Percentiles rank a stretch among this genome's conserved stretches.
Evolutionary conservation across 257 asterid genomes (phyloP).

Genomic region (Ocimum tenuiflorum): DNA sequence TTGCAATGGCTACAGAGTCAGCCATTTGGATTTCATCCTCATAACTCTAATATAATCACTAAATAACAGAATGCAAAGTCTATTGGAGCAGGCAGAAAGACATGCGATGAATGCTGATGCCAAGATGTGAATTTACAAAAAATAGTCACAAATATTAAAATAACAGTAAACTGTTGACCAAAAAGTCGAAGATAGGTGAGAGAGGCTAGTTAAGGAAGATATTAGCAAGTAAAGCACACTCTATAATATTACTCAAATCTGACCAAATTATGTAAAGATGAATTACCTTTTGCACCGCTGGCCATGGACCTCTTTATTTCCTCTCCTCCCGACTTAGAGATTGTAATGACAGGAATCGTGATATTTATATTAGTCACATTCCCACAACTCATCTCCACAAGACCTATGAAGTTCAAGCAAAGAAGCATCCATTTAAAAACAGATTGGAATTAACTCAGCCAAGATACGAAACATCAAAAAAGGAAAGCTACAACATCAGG

Average conservation of each 20-base stretch:
- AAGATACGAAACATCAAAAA: slow-evolving; percentile 11
- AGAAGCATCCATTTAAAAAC: slow-evolving; percentile 14
- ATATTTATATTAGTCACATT: slow-evolving; percentile 46
- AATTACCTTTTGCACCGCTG: slow-evolving; percentile 49
- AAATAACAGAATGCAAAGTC: neutral
- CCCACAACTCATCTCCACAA: slow-evolving; percentile 77
- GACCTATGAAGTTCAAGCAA: slow-evolving; percentile 45
- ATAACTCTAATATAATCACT: neutral
- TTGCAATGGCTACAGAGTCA: neutral
- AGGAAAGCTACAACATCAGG: slow-evolving; percentile 22
- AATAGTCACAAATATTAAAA: neutral
- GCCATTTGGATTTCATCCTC: neutral
- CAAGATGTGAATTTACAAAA: slow-evolving; percentile 6
- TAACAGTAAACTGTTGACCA: neutral
- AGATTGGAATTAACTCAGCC: slow-evolving; percentile 5
- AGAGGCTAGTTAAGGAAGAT: neutral
- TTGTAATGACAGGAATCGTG: slow-evolving; percentile 68
- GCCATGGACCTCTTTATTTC: slow-evolving; percentile 52
- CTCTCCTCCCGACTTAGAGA: slow-evolving; percentile 73
- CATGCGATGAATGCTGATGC: neutral
- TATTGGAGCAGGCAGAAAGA: slow-evolving; percentile 11
- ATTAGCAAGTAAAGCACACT: slow-evolving; percentile 2
- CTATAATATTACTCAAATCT: slow-evolving; percentile 2
- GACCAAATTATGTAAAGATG: slow-evolving; percentile 14
- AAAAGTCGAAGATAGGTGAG: neutral